These are phyloP conservation scores for Nemania diffusa DNA, from an alignment of 2,329 filamentous ascomycete species.

Conservation along the genomic window DNA sequence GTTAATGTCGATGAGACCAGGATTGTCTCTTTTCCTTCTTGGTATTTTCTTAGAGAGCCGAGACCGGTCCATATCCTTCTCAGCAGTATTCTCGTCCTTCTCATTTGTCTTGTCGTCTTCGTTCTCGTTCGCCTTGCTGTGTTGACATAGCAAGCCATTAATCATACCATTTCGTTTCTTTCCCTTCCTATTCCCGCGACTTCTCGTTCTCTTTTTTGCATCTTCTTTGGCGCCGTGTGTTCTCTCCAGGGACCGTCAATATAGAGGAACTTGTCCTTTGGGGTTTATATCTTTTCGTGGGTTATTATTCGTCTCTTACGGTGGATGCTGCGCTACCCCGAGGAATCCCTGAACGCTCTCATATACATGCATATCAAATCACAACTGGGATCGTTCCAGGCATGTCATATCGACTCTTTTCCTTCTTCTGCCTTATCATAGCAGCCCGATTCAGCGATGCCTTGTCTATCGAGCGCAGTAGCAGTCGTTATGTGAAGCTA, in stretches of 20 bases:
- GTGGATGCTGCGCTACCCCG: neutral
- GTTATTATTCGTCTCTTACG: neutral
- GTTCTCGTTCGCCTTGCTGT: neutral
- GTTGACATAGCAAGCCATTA: neutral
- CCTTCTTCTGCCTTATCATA: conserved; percentile 40
- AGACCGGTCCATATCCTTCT: neutral
- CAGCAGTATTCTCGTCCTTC: neutral
- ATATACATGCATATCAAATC: conserved; percentile 8
- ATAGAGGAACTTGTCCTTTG: neutral
- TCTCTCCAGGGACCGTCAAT: neutral
- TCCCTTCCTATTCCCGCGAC: neutral
- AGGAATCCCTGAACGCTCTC: neutral
- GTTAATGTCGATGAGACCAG: neutral
- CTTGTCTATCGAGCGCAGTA: conserved; percentile 42
- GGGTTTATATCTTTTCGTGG: neutral
- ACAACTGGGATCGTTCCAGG: neutral
- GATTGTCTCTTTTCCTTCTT: conserved; percentile 3
- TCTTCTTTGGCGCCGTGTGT: neutral
- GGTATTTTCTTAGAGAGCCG: conserved; percentile 28
- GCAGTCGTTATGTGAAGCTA: conserved; percentile 55
- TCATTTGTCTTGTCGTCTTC: neutral
- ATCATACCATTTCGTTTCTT: conserved; percentile 4
- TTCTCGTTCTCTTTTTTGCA: neutral
- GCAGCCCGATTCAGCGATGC: conserved; percentile 38
- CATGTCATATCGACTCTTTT: conserved; percentile 30